Percentiles rank a stretch among this genome's conserved stretches.
Conservation (phyloP, 2,329 filamentous ascomycete species). For the Cyphellophora attinorum region DNA sequence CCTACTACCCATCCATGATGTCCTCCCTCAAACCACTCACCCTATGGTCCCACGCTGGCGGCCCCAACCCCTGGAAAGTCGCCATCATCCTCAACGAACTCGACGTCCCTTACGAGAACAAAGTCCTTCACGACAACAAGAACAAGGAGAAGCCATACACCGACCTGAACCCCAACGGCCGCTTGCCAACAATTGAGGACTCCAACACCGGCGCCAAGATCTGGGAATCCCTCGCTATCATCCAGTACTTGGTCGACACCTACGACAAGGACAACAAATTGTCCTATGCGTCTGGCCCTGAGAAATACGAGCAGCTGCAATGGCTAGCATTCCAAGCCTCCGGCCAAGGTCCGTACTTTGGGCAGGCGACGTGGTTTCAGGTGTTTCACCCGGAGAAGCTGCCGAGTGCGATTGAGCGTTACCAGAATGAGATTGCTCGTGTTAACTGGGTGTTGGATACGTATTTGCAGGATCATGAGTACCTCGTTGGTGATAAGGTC, state of each 20-base stretch:
- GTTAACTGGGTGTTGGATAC: constrained; percentile 34
- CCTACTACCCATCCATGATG: too few relatives aligned
- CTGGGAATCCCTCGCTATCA: constrained; percentile 35
- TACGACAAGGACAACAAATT: constrained; percentile 33
- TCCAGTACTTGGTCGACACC: constrained; percentile 32
- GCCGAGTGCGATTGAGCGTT: constrained; percentile 32
- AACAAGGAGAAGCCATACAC: constrained; percentile 14
- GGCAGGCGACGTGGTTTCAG: constrained; percentile 35
- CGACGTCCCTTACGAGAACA: constrained; percentile 22
- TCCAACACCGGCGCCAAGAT: constrained; percentile 28
- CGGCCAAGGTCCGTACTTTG: constrained; percentile 40
- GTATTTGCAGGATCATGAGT: constrained; percentile 26
- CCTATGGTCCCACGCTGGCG: constrained; percentile 5
- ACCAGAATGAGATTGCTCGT: constrained; percentile 33
- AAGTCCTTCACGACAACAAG: not conserved
- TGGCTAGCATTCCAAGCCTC: constrained; percentile 36
- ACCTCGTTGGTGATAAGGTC: constrained; percentile 32
- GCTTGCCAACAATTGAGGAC: constrained; percentile 24
- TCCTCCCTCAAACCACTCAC: constrained; percentile 13
- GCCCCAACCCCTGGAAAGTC: constrained; percentile 19
- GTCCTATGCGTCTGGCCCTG: constrained; percentile 24
- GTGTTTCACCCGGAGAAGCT: constrained; percentile 32
- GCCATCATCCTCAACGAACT: constrained; percentile 24
- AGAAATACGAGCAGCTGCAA: constrained; percentile 29
- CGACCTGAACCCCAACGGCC: constrained; percentile 25